phyloP scores from a whole-genome alignment of 306 rosid genomes.

The Gynostemma pentaphyllum region DNA sequence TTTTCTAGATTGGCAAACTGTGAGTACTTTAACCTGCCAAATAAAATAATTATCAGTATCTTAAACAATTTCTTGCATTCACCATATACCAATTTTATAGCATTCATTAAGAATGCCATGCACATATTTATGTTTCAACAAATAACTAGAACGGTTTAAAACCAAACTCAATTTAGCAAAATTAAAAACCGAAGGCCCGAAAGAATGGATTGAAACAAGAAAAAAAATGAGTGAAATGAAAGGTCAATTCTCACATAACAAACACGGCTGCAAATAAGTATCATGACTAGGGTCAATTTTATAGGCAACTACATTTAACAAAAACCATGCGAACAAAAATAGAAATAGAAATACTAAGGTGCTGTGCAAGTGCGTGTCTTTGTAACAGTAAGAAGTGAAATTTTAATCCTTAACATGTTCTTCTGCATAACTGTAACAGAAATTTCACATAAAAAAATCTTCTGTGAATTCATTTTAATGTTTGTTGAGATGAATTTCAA shows the following conservation, averaged over 20 bases:
- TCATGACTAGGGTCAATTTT: too few species aligned
- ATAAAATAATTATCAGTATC: conserved; percentile 16
- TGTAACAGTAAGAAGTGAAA: neutral
- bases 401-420: neutral
- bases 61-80: conserved; percentile 3
- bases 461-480: neutral
- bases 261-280: neutral
- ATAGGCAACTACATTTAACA: neutral
- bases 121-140: neutral
- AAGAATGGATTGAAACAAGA: too few species aligned
- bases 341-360: neutral
- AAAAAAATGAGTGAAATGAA: too few species aligned
- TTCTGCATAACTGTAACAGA: neutral
- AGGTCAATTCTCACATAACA: neutral
- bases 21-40: conserved; percentile 70
- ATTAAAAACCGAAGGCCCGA: too few species aligned
- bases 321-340: neutral
- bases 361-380: neutral
- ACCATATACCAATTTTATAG: neutral
- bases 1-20: conserved; percentile 66
- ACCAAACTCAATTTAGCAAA: neutral
- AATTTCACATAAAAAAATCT: neutral
- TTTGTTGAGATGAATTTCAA: neutral
- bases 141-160: neutral
- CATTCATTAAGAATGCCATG: neutral